phyloP scores from a whole-genome alignment of 352 stramenopile genomes.

The Pythium vanterpoolii region DNA sequence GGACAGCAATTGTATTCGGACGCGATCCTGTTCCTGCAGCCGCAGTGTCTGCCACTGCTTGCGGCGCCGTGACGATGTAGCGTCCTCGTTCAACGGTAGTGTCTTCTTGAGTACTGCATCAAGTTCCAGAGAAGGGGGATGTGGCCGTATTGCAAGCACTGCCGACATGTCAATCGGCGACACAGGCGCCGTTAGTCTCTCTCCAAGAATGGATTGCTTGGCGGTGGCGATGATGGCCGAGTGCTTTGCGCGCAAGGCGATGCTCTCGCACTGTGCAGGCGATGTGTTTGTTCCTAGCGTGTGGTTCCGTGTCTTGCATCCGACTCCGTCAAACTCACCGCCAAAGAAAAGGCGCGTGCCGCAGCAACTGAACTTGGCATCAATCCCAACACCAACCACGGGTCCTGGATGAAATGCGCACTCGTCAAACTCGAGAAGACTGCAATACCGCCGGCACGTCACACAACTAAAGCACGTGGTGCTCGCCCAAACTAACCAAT shows the following conservation, averaged over 20 bases:
- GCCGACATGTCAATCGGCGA: conserved; percentile 18
- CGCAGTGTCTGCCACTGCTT: conserved; percentile 52
- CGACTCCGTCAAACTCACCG: conserved; percentile 37
- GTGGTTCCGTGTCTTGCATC: conserved; percentile 47
- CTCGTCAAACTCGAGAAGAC: conserved; percentile 35
- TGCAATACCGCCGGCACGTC: conserved; percentile 39
- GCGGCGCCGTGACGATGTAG: conserved; percentile 18
- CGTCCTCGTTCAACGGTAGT: conserved; percentile 1
- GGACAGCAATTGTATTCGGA: conserved; percentile 44
- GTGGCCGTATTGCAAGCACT: neutral
- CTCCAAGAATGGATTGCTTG: conserved; percentile 7
- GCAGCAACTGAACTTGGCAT: conserved; percentile 58
- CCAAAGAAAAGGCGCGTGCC: conserved; percentile 39
- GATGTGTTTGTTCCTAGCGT: conserved; percentile 4
- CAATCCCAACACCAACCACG: conserved; percentile 31
- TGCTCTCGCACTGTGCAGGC: conserved; percentile 20
- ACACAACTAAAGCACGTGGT: conserved; percentile 53
- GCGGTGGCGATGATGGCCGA: conserved; percentile 34
- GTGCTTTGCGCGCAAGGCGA: conserved; percentile 28
- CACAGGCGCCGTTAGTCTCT: neutral
- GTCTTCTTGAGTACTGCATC: conserved; percentile 2
- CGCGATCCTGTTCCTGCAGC: conserved; percentile 64
- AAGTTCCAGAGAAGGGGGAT: neutral
- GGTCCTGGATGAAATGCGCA: conserved; percentile 50
- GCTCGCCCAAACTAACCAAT: conserved; percentile 83